Conservation (phyloP, 768 basidiomycete genomes). For the Mycena maculata region DNA sequence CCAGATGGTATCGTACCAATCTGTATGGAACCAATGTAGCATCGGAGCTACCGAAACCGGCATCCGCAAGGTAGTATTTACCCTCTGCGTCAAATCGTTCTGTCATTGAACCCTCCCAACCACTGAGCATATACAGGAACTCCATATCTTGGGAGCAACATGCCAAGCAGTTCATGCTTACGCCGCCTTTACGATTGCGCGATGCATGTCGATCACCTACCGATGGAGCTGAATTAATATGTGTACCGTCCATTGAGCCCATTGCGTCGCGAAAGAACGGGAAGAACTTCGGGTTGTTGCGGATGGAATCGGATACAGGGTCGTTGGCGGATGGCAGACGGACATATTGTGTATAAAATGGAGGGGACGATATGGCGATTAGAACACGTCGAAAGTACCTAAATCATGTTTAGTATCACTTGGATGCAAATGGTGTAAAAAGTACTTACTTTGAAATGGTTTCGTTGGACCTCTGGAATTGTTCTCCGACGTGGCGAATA, state of each 20-base stretch:
- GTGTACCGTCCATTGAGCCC: conserved; percentile 42
- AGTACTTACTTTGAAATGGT: neutral
- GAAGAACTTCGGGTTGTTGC: conserved; percentile 36
- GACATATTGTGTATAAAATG: too few relatives aligned
- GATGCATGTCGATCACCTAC: too few relatives aligned
- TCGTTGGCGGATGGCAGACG: neutral
- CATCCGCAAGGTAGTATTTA: too few relatives aligned
- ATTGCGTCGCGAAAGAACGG: conserved; percentile 40
- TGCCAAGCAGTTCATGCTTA: conserved; percentile 43
- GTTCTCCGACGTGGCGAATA: neutral
- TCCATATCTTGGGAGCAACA: conserved; percentile 23
- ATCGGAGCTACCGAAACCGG: conserved; percentile 34
- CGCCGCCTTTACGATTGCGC: conserved; percentile 38
- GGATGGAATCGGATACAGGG: conserved; percentile 16
- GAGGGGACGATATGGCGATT: too few relatives aligned
- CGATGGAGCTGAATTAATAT: conserved; percentile 33
- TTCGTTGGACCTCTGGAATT: neutral
- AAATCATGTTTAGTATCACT: neutral
- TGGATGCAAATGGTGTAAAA: neutral
- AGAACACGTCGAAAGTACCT: too few relatives aligned
- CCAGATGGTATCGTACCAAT: conserved; percentile 40
- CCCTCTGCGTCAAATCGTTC: conserved; percentile 37
- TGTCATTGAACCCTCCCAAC: conserved; percentile 40
- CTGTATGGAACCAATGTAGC: conserved; percentile 41
- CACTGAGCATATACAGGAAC: conserved; percentile 35